phyloP scores from a whole-genome alignment of 305 asterid species.

The Rubia tinctorum region DNA sequence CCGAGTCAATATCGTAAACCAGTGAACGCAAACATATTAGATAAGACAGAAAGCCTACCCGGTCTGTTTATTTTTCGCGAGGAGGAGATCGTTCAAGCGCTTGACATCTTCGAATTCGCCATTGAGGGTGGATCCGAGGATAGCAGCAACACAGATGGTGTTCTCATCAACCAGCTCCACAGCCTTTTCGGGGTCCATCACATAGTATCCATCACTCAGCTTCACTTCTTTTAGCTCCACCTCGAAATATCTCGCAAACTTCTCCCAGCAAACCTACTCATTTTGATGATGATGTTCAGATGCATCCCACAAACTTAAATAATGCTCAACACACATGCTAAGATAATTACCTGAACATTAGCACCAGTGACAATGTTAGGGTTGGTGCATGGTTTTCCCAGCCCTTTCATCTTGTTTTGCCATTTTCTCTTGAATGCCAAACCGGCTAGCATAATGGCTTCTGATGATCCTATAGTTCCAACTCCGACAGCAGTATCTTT shows the following conservation, averaged over 20 bases:
- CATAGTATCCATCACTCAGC: conserved; percentile 1
- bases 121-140: not conserved
- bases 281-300: not conserved
- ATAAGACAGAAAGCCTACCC: not conserved
- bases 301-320: not conserved
- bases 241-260: not conserved
- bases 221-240: conserved; percentile 6
- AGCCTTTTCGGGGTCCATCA: conserved; percentile 2
- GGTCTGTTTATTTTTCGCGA: not conserved
- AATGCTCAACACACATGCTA: not conserved
- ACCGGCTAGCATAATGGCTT: not conserved
- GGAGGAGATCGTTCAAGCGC: not conserved
- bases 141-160: conserved; percentile 6
- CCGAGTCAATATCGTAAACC: too few species aligned
- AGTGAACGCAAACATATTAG: too few species aligned
- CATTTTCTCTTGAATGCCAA: conserved; percentile 1
- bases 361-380: conserved; percentile 8
- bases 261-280: not conserved
- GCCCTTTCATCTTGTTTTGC: not conserved
- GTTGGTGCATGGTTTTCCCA: not conserved
- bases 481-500: conserved; percentile 10
- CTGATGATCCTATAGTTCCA: conserved; percentile 1
- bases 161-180: not conserved
- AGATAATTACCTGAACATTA: not conserved
- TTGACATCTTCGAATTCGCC: conserved; percentile 6